Percentiles rank a stretch among this genome's conserved stretches.
Evolutionary conservation across 192 early-diverging fungal genomes (phyloP).

Genomic region (Entomortierella parvispora): DNA sequence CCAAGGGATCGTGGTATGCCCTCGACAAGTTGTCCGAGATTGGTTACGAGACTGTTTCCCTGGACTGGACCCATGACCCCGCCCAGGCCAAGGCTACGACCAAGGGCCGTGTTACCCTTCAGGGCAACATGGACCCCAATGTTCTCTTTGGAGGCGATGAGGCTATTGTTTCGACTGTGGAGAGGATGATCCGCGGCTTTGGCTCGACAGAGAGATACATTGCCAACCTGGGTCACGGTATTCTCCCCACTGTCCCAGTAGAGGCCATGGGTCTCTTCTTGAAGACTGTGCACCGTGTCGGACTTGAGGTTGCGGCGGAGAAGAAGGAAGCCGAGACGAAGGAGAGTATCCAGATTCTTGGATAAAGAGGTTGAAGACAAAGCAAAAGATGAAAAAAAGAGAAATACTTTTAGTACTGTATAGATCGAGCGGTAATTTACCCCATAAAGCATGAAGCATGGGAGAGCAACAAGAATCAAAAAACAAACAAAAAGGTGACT

Average conservation of each 20-base stretch:
- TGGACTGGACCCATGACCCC: slow-evolving; percentile 92
- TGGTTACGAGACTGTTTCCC: slow-evolving; percentile 86
- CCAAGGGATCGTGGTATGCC: slow-evolving; percentile 89
- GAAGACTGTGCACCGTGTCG: slow-evolving; percentile 70
- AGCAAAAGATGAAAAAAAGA: no score
- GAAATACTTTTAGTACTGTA: no score
- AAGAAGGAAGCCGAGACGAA: background rate
- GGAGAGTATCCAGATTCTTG: background rate
- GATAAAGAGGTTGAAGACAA: no score
- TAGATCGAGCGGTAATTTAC: no score
- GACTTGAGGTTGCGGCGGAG: slow-evolving; percentile 38
- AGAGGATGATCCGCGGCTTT: slow-evolving; percentile 84
- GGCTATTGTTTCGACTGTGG: slow-evolving; percentile 73
- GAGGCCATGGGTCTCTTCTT: slow-evolving; percentile 74
- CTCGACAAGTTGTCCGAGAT: slow-evolving; percentile 72
- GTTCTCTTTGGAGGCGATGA: slow-evolving; percentile 77
- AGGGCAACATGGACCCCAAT: slow-evolving; percentile 96
- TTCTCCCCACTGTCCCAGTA: slow-evolving; percentile 80
- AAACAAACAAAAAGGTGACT: no score
- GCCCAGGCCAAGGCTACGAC: slow-evolving; percentile 57
- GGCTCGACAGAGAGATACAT: slow-evolving; percentile 80
- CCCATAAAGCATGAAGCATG: no score
- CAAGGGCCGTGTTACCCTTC: slow-evolving; percentile 69
- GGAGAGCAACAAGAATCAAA: no score
- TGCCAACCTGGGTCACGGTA: slow-evolving; percentile 96